Percentiles rank a stretch among this genome's conserved stretches.
phyloP scores from a whole-genome alignment of 2,329 filamentous ascomycete species.

The Pestalotiopsis sp. region DNA sequence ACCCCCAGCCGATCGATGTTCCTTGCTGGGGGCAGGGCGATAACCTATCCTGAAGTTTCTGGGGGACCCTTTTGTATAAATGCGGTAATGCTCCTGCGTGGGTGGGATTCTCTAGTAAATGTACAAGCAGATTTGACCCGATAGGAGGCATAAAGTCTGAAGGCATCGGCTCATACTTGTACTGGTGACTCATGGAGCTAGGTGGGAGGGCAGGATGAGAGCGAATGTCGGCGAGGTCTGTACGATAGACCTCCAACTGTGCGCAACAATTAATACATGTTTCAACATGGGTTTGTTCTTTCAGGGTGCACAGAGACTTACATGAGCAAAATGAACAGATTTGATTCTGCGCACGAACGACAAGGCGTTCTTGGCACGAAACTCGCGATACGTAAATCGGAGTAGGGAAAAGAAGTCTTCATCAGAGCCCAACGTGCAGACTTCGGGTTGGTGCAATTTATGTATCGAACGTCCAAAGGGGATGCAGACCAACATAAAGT shows the following conservation, averaged over 20 bases:
- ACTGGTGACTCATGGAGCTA: conserved; percentile 13
- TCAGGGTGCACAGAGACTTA: neutral
- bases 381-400: conserved; percentile 11
- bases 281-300: too few relatives aligned
- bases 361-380: neutral
- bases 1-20: conserved; percentile 27
- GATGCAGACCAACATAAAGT: conserved; percentile 19
- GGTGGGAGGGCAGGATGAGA: conserved; percentile 17
- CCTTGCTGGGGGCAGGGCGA: conserved; percentile 22
- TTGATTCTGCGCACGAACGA: conserved; percentile 14
- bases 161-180: conserved; percentile 26
- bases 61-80: conserved; percentile 24
- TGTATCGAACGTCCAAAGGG: conserved; percentile 17
- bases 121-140: conserved; percentile 25
- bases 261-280: neutral
- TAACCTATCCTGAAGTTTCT: conserved; percentile 26
- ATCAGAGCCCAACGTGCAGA: conserved; percentile 23
- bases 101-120: conserved; percentile 28
- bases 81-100: conserved; percentile 23
- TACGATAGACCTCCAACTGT: conserved; percentile 21
- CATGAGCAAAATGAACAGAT: conserved; percentile 18
- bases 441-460: conserved; percentile 19
- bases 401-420: conserved; percentile 21
- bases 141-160: conserved; percentile 26
- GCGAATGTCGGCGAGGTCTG: conserved; percentile 16